These are phyloP conservation scores for Cucumis cinereus DNA, from an alignment of 306 rosid genomes.

Conservation along the genomic window DNA sequence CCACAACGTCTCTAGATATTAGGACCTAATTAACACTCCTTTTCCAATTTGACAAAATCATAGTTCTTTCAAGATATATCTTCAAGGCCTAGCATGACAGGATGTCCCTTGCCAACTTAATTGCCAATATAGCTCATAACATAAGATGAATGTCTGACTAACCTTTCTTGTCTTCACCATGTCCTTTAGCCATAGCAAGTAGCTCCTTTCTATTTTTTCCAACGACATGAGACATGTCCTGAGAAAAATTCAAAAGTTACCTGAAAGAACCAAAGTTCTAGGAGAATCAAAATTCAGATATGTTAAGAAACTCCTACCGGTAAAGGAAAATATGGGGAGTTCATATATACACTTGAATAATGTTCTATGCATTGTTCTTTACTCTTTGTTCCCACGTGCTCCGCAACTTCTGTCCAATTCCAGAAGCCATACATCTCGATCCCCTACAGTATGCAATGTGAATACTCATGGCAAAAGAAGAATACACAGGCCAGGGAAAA, in stretches of 20 bases:
- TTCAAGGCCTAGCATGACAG: not conserved
- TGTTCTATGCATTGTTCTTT: conserved; percentile 88
- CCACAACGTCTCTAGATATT: not conserved
- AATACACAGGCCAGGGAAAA: not conserved
- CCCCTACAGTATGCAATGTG: conserved; percentile 38
- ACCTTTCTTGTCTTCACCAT: conserved; percentile 91
- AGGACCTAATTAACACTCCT: not conserved
- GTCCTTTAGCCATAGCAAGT: conserved; percentile 97
- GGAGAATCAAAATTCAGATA: not conserved
- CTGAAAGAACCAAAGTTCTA: conserved; percentile 5
- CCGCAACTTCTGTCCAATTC: conserved; percentile 97
- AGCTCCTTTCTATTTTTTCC: conserved; percentile 94
- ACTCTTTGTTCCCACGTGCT: conserved; percentile 96
- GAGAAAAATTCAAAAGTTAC: conserved; percentile 23
- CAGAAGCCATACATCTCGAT: conserved; percentile 97
- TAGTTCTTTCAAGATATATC: not conserved
- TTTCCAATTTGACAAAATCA: not conserved
- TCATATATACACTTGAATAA: conserved; percentile 60
- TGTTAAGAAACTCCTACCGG: conserved; percentile 54
- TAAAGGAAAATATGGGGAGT: conserved; percentile 72
- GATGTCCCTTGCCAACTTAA: not conserved
- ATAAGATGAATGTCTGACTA: not conserved
- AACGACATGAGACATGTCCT: conserved; percentile 94
- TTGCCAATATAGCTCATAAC: not conserved
- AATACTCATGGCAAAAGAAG: not conserved